Conservation (phyloP, 192 early-diverging fungal genomes). For the Coemansia asiatica region DNA sequence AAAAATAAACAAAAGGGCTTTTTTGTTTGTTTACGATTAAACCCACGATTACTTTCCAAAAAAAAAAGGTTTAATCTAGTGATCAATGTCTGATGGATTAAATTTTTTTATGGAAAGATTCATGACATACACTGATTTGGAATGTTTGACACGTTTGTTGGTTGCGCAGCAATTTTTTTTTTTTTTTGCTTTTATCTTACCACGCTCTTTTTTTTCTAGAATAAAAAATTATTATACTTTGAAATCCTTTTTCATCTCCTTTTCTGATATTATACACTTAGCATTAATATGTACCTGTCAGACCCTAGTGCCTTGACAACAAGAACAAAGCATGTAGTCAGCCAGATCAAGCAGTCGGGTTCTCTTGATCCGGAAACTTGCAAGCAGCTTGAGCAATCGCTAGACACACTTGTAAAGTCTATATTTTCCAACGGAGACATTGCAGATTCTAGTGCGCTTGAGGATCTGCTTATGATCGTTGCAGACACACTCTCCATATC, state of each 20-base stretch:
- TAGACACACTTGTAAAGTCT: conserved; percentile 5
- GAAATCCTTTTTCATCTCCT: no score
- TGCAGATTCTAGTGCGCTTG: background rate
- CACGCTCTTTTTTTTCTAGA: no score
- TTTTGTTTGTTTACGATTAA: background rate
- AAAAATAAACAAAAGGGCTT: background rate
- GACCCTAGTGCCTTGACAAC: background rate
- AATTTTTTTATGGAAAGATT: no score
- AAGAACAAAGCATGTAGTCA: conserved; percentile 13
- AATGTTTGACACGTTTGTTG: no score
- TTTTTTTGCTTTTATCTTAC: background rate
- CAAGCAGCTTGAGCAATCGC: conserved; percentile 14
- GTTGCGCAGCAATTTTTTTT: background rate
- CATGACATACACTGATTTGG: no score
- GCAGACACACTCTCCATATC: conserved; percentile 10
- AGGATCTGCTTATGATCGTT: conserved; percentile 15
- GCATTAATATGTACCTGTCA: conserved; percentile 2
- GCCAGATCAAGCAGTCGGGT: conserved; percentile 1
- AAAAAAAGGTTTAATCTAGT: no score
- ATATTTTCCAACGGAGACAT: background rate
- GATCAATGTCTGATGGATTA: no score
- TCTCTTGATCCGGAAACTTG: background rate
- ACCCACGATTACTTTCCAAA: background rate
- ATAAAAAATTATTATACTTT: no score
- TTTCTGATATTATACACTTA: background rate